Base-by-base conservation (phyloP, 225 moss, liverwort and hornwort genomes). In the Straminergon stramineum region DNA sequence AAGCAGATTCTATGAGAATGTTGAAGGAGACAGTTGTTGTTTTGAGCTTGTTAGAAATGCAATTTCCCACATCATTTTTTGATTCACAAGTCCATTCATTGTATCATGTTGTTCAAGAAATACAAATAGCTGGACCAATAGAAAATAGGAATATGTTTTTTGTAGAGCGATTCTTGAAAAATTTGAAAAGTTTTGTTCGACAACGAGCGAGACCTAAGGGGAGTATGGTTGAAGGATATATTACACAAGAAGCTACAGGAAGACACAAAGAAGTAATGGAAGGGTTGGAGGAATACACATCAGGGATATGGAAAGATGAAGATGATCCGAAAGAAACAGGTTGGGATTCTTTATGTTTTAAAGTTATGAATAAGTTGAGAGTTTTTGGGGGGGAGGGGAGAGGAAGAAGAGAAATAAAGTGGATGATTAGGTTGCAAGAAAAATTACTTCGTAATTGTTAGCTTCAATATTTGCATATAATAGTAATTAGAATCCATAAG, bases 21-120 rank as follows among this genome's bases (percentile, higher is more conserved):
- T 0, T 31, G 2, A 4, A 75, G 0, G 30, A 75, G 2, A 1
- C 5, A 11, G 10, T 0, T 10, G 30, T 75, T 2, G 30, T 75
- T 2, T 30, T 75, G 7, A 30, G 10, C 4, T 48, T 75, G 4
- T 48, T 75, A 4, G 48, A 75, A 75, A 75, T 75, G 30, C 30
- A 75, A 2, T 18, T 75, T 17, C 11, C 48, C 0, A 75, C 48
- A 18, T 75, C 75, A 6, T 75, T 48, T 75, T 75, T 48, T 31
- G 75, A 75, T 19, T 31, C 18, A 0, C 18, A 19, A 19, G 7
- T 75, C 0, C 31, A 75, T 31, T 75, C 30, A 75, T 0, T 75
- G 0, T 75, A 45, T 31, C 31, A 48, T 0, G 9, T 75, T 18
- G 48, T 26, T 5, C 26, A 71, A 24, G 71, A 41, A 41, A 41